Base-by-base conservation (phyloP, 1,284 basidiomycete genomes). In the Rhodotorula sp. region DNA sequence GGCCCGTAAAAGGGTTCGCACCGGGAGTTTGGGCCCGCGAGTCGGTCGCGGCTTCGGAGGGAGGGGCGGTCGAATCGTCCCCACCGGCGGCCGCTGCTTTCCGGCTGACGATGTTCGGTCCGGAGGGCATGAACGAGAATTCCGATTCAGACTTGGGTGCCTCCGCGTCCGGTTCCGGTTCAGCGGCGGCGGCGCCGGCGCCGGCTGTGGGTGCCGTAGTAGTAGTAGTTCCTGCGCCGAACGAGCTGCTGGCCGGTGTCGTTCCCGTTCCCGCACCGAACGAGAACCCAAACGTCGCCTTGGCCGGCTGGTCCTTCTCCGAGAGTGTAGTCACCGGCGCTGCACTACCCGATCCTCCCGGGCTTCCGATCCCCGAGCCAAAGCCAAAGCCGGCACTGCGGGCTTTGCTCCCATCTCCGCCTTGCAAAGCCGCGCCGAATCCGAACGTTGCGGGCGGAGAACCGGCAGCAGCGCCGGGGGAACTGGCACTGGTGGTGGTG, bases 341-440 rank as follows among this genome's bases (percentile, higher is more conserved):
- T 6, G 38, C 60, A 34, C 34, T 8, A 23, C 19, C 31, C 21
- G 34, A 15, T 3, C 59, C 60, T 49, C 60, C 47, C 3, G 62
- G 34, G 10, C 34, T n/a, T 10, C 34, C 57, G 48, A 62, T 62
- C 31, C 48, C 31, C 48, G 48, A 50, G 23, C 63, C 63, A 18
- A 64, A 64, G 1, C 45, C 31, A 23, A 64, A 64, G 28, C 62
- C 62, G 5, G 62, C 56, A 19, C 47, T 56, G 38, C 59, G 54
- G 43, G 38, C 60, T 62, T 65, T 66, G 45, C 68, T 67, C 67
- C 70, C 70, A 34, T 71, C 70, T 49, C 68, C 69, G 21, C 59
- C 57, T 49, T 66, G 60, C 14, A 76, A 55, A 0, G 74, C 74
- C 1, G 74, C 74, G 23, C 74, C 74, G 49, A 76, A 76, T 5